These are phyloP conservation scores for Penicillium fuscoglaucum DNA, from an alignment of 2,329 filamentous ascomycete genomes.

Conservation along the genomic window DNA sequence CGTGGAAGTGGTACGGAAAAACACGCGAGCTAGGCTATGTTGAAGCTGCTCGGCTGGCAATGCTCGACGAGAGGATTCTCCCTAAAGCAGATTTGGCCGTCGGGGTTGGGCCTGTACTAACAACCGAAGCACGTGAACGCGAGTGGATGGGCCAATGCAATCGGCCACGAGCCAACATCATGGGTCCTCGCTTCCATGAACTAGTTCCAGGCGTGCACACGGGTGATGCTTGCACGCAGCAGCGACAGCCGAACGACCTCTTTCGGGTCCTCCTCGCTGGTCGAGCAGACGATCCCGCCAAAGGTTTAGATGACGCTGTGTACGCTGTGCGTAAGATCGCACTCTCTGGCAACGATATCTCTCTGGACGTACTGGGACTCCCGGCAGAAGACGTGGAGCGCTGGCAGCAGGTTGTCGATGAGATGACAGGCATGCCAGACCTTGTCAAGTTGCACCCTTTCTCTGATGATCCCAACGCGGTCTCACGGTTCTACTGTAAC, in stretches of 20 bases:
- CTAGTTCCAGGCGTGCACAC: not conserved
- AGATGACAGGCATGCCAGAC: not conserved
- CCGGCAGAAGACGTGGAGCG: not conserved
- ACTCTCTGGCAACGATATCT: not conserved
- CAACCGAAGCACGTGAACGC: not conserved
- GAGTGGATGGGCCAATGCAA: conserved; percentile 4
- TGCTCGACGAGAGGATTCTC: conserved; percentile 1
- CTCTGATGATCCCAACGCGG: not conserved
- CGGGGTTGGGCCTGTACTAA: conserved; percentile 1
- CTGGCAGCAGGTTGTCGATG: not conserved
- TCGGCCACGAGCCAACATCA: not conserved
- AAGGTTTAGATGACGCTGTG: conserved; percentile 1
- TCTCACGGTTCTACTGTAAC: not conserved
- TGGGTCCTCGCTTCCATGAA: conserved; percentile 1
- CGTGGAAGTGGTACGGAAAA: conserved; percentile 1
- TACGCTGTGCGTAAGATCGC: conserved; percentile 3
- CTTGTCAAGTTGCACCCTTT: not conserved
- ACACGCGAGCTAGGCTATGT: conserved; percentile 4
- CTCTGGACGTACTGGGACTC: not conserved
- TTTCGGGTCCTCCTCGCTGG: conserved; percentile 6
- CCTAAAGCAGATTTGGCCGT: conserved; percentile 2
- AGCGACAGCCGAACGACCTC: not conserved
- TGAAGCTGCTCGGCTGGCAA: conserved; percentile 1
- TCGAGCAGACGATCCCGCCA: conserved; percentile 1
- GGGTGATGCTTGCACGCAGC: not conserved